A percentile compares a stretch with the other conserved stretches of the same genome.
phyloP scores from a whole-genome alignment of 495 filamentous ascomycete genomes.

The Tuber indicum region DNA sequence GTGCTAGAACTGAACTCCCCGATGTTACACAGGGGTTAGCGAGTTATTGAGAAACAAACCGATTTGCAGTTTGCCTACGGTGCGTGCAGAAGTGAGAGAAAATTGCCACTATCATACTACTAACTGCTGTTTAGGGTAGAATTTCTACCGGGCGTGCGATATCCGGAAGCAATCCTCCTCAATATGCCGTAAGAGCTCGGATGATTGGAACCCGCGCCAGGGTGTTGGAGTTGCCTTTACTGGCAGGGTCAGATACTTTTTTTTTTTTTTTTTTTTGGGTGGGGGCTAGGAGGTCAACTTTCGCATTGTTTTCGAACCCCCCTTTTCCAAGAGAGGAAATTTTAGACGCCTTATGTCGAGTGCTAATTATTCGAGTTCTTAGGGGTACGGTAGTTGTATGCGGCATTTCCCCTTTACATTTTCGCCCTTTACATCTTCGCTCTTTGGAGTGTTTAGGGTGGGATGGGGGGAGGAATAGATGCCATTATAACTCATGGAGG shows the following conservation, averaged over 20 bases:
- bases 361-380: no score
- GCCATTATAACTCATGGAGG: neutral
- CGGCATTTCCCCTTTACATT: neutral
- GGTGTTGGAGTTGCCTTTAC: no score
- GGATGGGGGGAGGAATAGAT: neutral
- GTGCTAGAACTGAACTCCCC: neutral
- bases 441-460: neutral
- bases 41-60: neutral
- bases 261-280: no score
- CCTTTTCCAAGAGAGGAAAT: no score
- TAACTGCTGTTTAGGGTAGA: neutral
- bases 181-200: neutral
- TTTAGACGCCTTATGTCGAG: no score
- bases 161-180: neutral
- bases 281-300: no score
- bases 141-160: neutral
- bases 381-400: neutral
- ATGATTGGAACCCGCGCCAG: no score
- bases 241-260: no score
- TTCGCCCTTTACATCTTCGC: neutral
- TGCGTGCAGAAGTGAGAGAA: neutral
- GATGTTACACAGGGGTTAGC: neutral
- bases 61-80: neutral
- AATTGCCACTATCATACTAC: neutral
- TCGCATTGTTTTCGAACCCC: no score